These are phyloP conservation scores for Phaeosphaeriaceae sp. DNA, from an alignment of 2,329 filamentous ascomycete genomes.

Conservation along the genomic window DNA sequence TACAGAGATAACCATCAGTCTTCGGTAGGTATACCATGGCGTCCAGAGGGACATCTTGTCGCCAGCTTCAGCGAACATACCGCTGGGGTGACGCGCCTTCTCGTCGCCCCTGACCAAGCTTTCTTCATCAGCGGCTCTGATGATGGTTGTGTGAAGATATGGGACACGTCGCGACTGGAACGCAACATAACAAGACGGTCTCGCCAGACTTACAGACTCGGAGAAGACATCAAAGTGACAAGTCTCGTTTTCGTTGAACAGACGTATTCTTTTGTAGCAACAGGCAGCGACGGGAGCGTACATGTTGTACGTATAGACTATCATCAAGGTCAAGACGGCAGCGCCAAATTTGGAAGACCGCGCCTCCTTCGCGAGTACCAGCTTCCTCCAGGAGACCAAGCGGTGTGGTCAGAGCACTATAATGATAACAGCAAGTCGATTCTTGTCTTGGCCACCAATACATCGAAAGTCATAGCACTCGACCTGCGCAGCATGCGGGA, in stretches of 20 bases:
- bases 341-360: constrained; percentile 77
- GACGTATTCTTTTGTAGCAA: constrained; percentile 91
- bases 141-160: constrained; percentile 88
- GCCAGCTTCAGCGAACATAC: constrained; percentile 89
- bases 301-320: constrained; percentile 81
- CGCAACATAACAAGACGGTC: constrained; percentile 89
- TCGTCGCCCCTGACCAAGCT: constrained; percentile 84
- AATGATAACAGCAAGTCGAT: constrained; percentile 82
- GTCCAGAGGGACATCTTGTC: constrained; percentile 81
- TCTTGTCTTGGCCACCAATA: constrained; percentile 84
- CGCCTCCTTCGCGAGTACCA: constrained; percentile 76
- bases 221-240: constrained; percentile 73
- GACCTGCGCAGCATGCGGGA: constrained; percentile 87
- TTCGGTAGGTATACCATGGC: constrained; percentile 71
- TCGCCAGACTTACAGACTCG: constrained; percentile 82
- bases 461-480: constrained; percentile 80
- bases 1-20: constrained; percentile 60
- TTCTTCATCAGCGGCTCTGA: constrained; percentile 96
- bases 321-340: constrained; percentile 61
- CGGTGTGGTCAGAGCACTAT: constrained; percentile 92
- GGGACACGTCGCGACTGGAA: constrained; percentile 90
- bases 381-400: constrained; percentile 75
- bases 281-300: constrained; percentile 86
- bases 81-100: constrained; percentile 80
- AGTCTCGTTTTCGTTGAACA: constrained; percentile 91